Conservation (phyloP, 352 stramenopile species). For the Phytophthora boehmeriae region DNA sequence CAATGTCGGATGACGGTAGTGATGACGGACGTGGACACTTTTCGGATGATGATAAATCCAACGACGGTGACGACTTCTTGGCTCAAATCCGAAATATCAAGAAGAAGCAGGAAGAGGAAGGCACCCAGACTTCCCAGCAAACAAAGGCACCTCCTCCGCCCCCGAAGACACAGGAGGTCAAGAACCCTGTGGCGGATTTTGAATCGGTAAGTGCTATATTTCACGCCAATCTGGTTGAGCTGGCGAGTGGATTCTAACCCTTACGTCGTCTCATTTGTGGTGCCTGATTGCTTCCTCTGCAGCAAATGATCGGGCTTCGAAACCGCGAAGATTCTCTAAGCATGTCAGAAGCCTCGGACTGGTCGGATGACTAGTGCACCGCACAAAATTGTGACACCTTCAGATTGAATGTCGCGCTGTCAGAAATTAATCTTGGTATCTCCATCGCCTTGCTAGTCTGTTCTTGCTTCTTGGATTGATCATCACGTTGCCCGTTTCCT, state of each 20-base stretch:
- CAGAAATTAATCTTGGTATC: constrained; percentile 40
- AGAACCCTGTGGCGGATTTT: constrained; percentile 68
- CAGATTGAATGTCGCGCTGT: constrained; percentile 20
- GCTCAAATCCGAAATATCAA: constrained; percentile 85
- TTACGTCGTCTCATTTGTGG: constrained; percentile 9
- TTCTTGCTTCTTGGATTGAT: constrained; percentile 32
- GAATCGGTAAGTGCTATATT: constrained; percentile 42
- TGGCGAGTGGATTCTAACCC: constrained; percentile 3
- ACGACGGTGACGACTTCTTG: constrained; percentile 81
- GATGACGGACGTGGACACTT: constrained; percentile 44
- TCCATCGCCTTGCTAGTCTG: constrained; percentile 35
- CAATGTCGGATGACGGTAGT: constrained; percentile 86
- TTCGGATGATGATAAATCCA: constrained; percentile 65
- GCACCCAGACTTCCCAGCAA: constrained; percentile 19
- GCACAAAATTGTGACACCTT: constrained; percentile 15
- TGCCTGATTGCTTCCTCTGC: constrained; percentile 16
- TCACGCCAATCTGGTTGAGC: neutral
- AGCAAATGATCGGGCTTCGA: constrained; percentile 89
- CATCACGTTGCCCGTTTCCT: constrained; percentile 14
- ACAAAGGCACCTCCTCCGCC: constrained; percentile 30
- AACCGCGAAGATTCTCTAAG: constrained; percentile 77
- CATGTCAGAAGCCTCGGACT: constrained; percentile 87
- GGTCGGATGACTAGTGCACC: constrained; percentile 80
- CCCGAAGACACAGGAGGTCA: constrained; percentile 56
- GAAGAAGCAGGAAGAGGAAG: constrained; percentile 73